These are phyloP conservation scores for Hibiscus mutabilis DNA, from an alignment of 345 rosid genomes.

Conservation along the genomic window DNA sequence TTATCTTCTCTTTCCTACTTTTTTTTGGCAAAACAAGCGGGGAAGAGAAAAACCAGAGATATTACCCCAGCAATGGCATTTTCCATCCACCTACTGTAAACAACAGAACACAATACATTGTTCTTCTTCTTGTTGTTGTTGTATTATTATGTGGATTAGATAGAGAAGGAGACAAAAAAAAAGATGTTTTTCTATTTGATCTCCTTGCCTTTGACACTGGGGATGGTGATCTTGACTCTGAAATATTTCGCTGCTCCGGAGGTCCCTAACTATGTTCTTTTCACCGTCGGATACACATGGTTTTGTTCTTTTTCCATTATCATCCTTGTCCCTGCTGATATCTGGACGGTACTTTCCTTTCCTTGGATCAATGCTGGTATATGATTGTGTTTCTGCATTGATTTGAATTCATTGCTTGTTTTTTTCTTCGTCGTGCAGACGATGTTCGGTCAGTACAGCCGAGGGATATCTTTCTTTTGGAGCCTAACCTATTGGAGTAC, in stretches of 20 bases:
- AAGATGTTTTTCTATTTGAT: constrained; percentile 71
- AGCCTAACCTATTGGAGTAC: constrained; percentile 81
- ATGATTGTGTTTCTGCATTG: neutral
- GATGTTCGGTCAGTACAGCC: constrained; percentile 14
- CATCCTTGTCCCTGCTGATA: constrained; percentile 79
- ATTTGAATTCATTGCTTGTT: neutral
- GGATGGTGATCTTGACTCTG: constrained; percentile 56
- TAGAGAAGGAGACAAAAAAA: neutral
- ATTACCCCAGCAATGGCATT: too few species aligned
- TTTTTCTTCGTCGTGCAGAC: constrained; percentile 24
- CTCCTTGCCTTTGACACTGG: constrained; percentile 66
- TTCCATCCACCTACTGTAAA: too few species aligned
- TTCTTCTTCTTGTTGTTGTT: neutral
- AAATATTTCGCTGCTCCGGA: constrained; percentile 64
- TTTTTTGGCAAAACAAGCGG: neutral
- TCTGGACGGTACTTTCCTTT: constrained; percentile 45
- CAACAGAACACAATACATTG: too few species aligned
- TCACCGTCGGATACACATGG: constrained; percentile 83
- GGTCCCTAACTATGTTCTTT: constrained; percentile 55
- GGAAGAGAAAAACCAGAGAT: neutral
- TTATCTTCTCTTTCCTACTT: neutral
- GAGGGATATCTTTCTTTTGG: constrained; percentile 63
- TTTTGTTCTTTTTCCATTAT: constrained; percentile 72
- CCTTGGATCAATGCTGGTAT: neutral
- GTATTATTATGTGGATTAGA: neutral